Percentiles rank a stretch among this genome's conserved stretches.
Conservation (phyloP, 176 grass and related monocot species). For the Raddia distichophylla region DNA sequence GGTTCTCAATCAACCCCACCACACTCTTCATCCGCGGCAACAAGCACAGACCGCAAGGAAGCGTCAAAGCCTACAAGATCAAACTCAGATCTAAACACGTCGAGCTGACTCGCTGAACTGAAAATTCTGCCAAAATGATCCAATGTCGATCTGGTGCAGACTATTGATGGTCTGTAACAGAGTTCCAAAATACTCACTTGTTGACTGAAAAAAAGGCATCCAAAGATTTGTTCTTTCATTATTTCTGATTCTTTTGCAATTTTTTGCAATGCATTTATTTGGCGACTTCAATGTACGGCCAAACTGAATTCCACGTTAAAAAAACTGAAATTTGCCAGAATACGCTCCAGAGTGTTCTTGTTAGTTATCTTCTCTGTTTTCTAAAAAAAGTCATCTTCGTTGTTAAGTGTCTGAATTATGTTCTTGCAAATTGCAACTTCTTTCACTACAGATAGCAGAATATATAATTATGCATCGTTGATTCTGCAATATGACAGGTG, state of each 20-base stretch:
- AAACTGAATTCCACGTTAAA: slow-evolving; percentile 37
- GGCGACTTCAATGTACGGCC: slow-evolving; percentile 30
- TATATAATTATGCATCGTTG: neutral
- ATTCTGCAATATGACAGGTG: slow-evolving; percentile 1
- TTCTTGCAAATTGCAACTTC: neutral
- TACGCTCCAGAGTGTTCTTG: slow-evolving; percentile 19
- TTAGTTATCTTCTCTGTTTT: neutral
- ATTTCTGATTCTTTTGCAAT: slow-evolving; percentile 61
- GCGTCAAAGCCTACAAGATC: slow-evolving; percentile 32
- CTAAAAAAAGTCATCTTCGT: too few species aligned
- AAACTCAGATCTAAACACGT: slow-evolving; percentile 49
- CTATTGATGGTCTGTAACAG: slow-evolving; percentile 33
- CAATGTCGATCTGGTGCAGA: slow-evolving; percentile 34
- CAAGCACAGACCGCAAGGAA: slow-evolving; percentile 39
- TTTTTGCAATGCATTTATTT: slow-evolving; percentile 52
- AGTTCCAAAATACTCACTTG: slow-evolving; percentile 38
- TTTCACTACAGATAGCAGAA: neutral
- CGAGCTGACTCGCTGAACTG: slow-evolving; percentile 47
- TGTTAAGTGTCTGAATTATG: neutral
- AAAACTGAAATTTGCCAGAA: slow-evolving; percentile 23
- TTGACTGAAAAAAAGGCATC: slow-evolving; percentile 56
- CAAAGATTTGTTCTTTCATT: slow-evolving; percentile 64
- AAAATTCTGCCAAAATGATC: slow-evolving; percentile 28
- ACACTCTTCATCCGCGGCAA: slow-evolving; percentile 31
- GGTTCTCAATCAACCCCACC: slow-evolving; percentile 52